These are phyloP conservation scores for Punctularia strigosozonata DNA, from an alignment of 768 basidiomycete species.

Conservation along the genomic window DNA sequence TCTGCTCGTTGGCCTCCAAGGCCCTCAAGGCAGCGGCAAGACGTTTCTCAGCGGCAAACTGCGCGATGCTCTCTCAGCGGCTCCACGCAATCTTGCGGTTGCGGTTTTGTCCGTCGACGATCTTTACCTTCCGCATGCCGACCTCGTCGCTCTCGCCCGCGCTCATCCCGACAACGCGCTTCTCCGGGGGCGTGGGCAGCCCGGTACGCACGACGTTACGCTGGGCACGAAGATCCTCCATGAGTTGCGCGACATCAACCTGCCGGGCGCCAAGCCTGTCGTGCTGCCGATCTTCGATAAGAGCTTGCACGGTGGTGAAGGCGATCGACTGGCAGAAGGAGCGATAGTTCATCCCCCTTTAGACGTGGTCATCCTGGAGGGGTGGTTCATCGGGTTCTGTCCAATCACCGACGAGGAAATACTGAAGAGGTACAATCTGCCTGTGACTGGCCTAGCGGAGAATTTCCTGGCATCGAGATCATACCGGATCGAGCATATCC, in stretches of 20 bases:
- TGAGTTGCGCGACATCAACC: constrained; percentile 33
- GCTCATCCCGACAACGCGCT: constrained; percentile 50
- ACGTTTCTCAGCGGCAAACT: constrained; percentile 63
- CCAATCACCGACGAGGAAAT: constrained; percentile 44
- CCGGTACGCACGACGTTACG: constrained; percentile 80
- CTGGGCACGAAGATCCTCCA: constrained; percentile 47
- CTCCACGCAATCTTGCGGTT: constrained; percentile 40
- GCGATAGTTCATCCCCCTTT: constrained; percentile 34
- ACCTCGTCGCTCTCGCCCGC: constrained; percentile 41
- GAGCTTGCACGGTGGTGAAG: constrained; percentile 66
- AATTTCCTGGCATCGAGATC: constrained; percentile 21
- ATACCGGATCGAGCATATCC: constrained; percentile 39
- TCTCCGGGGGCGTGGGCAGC: constrained; percentile 78
- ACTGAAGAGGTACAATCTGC: constrained; percentile 35
- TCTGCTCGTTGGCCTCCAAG: constrained; percentile 80
- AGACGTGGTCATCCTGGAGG: constrained; percentile 87
- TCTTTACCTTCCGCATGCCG: constrained; percentile 69
- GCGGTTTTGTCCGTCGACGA: constrained; percentile 73
- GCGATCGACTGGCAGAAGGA: constrained; percentile 58
- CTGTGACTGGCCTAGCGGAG: constrained; percentile 16
- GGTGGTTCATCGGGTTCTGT: constrained; percentile 90
- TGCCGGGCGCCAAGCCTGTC: constrained; percentile 15
- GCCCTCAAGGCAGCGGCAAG: constrained; percentile 93
- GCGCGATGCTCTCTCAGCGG: constrained; percentile 20
- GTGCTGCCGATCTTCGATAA: constrained; percentile 82